Evolutionary conservation across 2,329 filamentous ascomycete genomes (phyloP), one percentile per base, ranked within the genome.

Genomic region (Fusarium albidum): DNA sequence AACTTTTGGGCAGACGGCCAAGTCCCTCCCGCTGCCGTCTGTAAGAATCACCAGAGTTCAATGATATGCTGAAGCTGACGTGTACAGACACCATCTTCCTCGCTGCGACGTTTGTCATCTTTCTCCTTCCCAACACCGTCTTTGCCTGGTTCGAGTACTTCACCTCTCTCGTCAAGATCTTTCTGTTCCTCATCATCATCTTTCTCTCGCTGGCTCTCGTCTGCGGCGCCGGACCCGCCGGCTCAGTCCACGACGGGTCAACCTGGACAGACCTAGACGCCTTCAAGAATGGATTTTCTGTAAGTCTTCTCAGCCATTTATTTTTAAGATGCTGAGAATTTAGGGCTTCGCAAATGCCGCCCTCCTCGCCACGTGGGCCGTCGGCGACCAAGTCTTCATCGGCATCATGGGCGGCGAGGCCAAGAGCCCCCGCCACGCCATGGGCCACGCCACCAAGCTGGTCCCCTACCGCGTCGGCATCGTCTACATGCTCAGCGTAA

Each of bases 331-430:
- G n/a, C n/a, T n/a, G n/a, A n/a, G n/a, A n/a, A n/a, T n/a, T n/a
- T n/a, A 64, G 61, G 61, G 61, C 8, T 64, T 64, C 4, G 62
- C 62, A 1, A 64, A 49, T 17, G 55, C 44, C n/a, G 52, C 58
- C 3, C 40, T 64, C 6, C 27, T 64, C 3, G 61, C 62, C 3
- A 57, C 48, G 9, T 64, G 61, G 61, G 61, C 61, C 1, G 61
- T 64, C 2, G 61, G 61, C 0, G 61, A 64, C 3, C 61, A 64
- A 31, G 61, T 64, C 7, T 64, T 64, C 4, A 63, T 64, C 29
- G 61, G 61, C n/a, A 55, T 64, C 27, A 64, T 64, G 57, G 61
- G 52, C 6, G 61, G 61, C 2, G 61, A 64, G 29, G 61, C 61
- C 0, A 33, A 61, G 33, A 52, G 47, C 12, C 61, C 61, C 1